Evolutionary conservation across 2,329 filamentous ascomycete genomes (phyloP).

Genomic region (Cladosporium sp.): DNA sequence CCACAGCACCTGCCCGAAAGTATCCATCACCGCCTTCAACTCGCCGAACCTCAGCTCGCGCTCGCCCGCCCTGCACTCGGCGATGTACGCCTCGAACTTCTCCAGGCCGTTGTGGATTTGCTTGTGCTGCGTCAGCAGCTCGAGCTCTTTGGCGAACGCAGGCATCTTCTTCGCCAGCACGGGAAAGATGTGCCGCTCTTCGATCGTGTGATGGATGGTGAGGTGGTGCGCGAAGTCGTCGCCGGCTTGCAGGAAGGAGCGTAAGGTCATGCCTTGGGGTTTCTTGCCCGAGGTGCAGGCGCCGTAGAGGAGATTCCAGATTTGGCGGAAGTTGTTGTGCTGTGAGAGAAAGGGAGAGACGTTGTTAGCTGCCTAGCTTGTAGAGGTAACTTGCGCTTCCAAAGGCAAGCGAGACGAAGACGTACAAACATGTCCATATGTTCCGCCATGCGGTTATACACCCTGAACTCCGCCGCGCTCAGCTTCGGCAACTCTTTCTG

Average conservation of each 20-base stretch:
- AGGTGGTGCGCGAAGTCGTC: slow-evolving; percentile 71
- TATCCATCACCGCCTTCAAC: slow-evolving; percentile 71
- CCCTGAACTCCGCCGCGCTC: slow-evolving; percentile 63
- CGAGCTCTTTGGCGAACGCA: slow-evolving; percentile 66
- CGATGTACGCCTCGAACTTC: slow-evolving; percentile 35
- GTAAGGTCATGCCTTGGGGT: slow-evolving; percentile 64
- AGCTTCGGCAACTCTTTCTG: slow-evolving; percentile 58
- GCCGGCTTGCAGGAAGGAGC: slow-evolving; percentile 66
- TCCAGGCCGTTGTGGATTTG: slow-evolving; percentile 67
- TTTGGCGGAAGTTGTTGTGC: slow-evolving; percentile 74
- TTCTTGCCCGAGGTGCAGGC: slow-evolving; percentile 62
- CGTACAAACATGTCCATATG: slow-evolving; percentile 72
- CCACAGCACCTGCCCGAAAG: slow-evolving; percentile 78
- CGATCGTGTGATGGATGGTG: slow-evolving; percentile 76
- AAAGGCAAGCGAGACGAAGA: slow-evolving; percentile 17
- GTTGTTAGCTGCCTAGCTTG: background rate
- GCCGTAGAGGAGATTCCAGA: slow-evolving; percentile 70
- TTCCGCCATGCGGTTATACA: slow-evolving; percentile 72
- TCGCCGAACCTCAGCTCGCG: slow-evolving; percentile 56
- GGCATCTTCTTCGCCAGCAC: slow-evolving; percentile 75
- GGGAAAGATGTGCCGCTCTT: slow-evolving; percentile 81
- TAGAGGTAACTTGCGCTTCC: too few species aligned
- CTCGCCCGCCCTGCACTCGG: slow-evolving; percentile 56
- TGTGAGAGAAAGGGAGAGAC: slow-evolving; percentile 35
- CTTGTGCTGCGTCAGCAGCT: slow-evolving; percentile 72